Base-by-base conservation (phyloP, 192 early-diverging fungal genomes). In the Coemansia sp. region DNA sequence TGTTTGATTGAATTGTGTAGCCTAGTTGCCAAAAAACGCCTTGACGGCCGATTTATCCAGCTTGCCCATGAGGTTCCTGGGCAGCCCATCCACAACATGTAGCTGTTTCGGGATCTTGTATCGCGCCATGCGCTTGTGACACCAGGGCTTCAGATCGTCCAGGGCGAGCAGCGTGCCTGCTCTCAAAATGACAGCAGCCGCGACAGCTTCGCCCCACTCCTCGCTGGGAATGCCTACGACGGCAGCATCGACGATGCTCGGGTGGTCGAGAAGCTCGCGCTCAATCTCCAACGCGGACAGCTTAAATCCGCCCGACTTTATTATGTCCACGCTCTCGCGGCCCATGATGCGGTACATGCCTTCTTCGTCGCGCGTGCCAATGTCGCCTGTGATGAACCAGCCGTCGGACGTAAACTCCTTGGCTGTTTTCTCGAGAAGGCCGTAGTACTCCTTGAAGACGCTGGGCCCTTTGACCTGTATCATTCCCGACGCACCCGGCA, bases 251-350 rank as follows among this genome's bases (percentile, higher is more conserved):
- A 47, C 32, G 15, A 94, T 78, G 53, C 50, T 56, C 6, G 80
- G 65, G 32, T 82, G 72, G 34, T 84, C 78, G 14, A 91, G 63
- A 3, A 93, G 63, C 65, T 89, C 85, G 5, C 88, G 82, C 67
- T 94, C 92, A 38, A 94, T 84, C 63, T 90, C 90, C 41, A 93
- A 60, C 0, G 92, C 88, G 0, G 84, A 87, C 19, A 94, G 76
- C 65, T 93, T 94, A 78, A 88, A 91, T 5, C 90, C 90, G 47
- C 92, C 90, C 10, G 85, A 82, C 77, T 94, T 94, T 36, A 94
- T 88, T 15, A 94, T 92, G 51, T 94, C 92, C 23, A 86, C 81
- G 53, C 85, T 87, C 9, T 79, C 71, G 53, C 92, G 83, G 26
- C 92, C 92, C 62, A 91, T 76, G 38, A 94, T 94, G 57, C 74